Evolutionary conservation across 495 filamentous ascomycete genomes (phyloP).

Genomic region (Hypoxylon subgilvum): DNA sequence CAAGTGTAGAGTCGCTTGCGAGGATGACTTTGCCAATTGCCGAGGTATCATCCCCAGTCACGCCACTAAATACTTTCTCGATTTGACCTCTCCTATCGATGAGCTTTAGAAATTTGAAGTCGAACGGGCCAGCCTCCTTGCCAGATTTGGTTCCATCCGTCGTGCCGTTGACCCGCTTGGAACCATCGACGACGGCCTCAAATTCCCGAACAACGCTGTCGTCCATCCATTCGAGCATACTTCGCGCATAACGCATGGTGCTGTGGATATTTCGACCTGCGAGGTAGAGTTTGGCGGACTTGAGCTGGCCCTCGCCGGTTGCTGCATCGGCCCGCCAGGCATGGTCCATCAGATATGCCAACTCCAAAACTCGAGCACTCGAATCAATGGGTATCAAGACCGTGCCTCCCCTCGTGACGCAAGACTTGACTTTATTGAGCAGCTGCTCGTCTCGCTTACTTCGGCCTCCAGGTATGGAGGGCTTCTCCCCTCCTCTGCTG

Average conservation of each 20-base stretch:
- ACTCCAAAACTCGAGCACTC: slow-evolving; percentile 88
- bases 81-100: slow-evolving; percentile 77
- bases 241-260: slow-evolving; percentile 85
- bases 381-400: slow-evolving; percentile 95
- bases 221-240: slow-evolving; percentile 99
- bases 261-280: slow-evolving; percentile 79
- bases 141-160: slow-evolving; percentile 43
- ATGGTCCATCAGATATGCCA: slow-evolving; percentile 90
- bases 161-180: slow-evolving; percentile 53
- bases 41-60: slow-evolving; percentile 45
- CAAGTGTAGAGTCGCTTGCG: slow-evolving; percentile 85
- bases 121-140: slow-evolving; percentile 75
- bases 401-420: slow-evolving; percentile 81
- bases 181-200: slow-evolving; percentile 70
- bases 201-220: slow-evolving; percentile 89
- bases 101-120: slow-evolving; percentile 84
- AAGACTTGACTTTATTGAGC: slow-evolving; percentile 78
- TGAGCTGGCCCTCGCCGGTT: slow-evolving; percentile 68
- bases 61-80: slow-evolving; percentile 61
- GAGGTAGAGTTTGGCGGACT: slow-evolving; percentile 75
- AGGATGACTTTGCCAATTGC: slow-evolving; percentile 74
- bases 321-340: slow-evolving; percentile 73
- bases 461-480: slow-evolving; percentile 70
- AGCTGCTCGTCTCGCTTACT: slow-evolving; percentile 85
- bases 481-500: slow-evolving; percentile 76